Evolutionary conservation across 1,139 yeast species (phyloP), one percentile per base, ranked within the genome.

Genomic region (Suhomyces kunorum): DNA sequence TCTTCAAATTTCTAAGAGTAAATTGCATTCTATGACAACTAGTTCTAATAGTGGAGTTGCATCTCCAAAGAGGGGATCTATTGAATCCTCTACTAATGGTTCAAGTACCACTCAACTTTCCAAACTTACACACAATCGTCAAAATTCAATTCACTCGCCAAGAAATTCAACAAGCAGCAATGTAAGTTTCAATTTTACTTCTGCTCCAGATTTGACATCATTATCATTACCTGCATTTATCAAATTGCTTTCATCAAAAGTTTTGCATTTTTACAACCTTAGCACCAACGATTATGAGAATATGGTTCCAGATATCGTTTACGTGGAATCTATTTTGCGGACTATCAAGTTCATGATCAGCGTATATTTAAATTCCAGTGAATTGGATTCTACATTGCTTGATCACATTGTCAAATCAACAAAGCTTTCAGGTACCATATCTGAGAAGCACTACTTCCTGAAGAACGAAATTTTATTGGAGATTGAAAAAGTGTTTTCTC

Each of bases 251-350:
- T 54, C 63, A 11, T 68, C 68, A 17, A 80, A 80, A 42, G 74
- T 77, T 1, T 58, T 84, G 11, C 68, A 70, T 22, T 80, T 67
- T 52, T 88, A 83, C 58, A 81, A 81, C 29, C 54, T 73, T 29
- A 81, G 94, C 26, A 71, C 80, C 9, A 59, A 68, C 24, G 81
- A 79, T 41, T 70, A 75, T 12, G 89, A 83, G 45, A 95, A 90
- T 50, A 78, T 79, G 50, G 90, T 85, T 0, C 98, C 98, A 0
- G 92, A 84, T 47, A 63, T 85, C 3, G 90, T 89, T 0, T 86
- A 81, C 49, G 81, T 87, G 32, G 96, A 88, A 49, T 73, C 84
- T 4, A 68, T 85, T 4, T 53, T 89, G 28, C 71, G 96, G 40
- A 76, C 76, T 36, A 65, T 84, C 22, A 80, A 79, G 44, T 72